Evolutionary conservation across 352 stramenopile species (phyloP), one percentile per base, ranked within the genome.

Genomic region (Phytophthora citrophthora): DNA sequence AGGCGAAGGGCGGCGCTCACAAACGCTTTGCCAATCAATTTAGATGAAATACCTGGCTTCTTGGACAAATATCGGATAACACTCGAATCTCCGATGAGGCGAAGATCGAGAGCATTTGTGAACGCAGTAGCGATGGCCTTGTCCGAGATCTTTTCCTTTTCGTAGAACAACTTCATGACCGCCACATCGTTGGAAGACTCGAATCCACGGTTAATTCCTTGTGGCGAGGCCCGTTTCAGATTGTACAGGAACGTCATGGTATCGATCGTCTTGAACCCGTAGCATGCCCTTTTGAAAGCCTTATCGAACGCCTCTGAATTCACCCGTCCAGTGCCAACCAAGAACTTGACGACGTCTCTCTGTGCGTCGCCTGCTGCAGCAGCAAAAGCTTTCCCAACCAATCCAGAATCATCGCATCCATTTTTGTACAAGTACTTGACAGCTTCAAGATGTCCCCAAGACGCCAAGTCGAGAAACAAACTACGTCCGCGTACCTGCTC

Each of bases 351-450:
- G 13, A 55, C 49, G 2, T 34, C 32, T n/a, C 12, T 8, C 9
- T 18, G 0, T 18, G 12, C 5, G 12, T 24, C 4, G 11, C 20
- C 3, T 13, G 31, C 48, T 8, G 31, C 48, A 38, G 24, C 13
- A 15, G 29, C 13, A 15, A 51, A 51, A 10, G 53, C 53, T 20
- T 43, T 52, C 1, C 13, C 40, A 15, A 60, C 48, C 16, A 29
- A 13, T 29, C 4, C 16, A 2, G 13, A 5, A 26, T 52, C 29
- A 36, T 29, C 5, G 10, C 24, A 15, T 8, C 31, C 20, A 16
- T 38, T 45, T 8, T 38, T 52, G 41, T 55, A 45, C 9, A 55
- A n/a, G 27, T 55, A 45, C 16, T 24, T 26, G 16, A 55, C 32
- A 5, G 48, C 48, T 34, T 36, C 11, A 20, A 23, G 5, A 34